Evolutionary conservation across 306 rosid genomes (phyloP).

Genomic region (Senna tora): DNA sequence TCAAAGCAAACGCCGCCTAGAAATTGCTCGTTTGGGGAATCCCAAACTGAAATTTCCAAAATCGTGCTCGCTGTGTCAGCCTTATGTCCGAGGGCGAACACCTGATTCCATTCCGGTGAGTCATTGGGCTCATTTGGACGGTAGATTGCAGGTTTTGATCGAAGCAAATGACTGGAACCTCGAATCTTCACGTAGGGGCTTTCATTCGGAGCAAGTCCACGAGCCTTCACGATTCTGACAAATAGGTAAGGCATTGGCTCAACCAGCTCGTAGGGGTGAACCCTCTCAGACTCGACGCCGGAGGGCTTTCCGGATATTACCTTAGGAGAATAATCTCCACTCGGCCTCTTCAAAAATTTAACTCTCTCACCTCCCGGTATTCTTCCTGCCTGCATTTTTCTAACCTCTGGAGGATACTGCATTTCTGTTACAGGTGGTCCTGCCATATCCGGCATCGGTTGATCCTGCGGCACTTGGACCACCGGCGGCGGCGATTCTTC

Average conservation of each 20-base stretch:
- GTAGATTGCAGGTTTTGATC: conserved; percentile 56
- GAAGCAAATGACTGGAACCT: conserved; percentile 45
- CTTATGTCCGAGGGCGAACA: conserved; percentile 61
- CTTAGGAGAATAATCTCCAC: conserved; percentile 68
- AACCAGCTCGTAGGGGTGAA: conserved; percentile 79
- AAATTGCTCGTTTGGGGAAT: conserved; percentile 60
- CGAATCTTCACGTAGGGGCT: conserved; percentile 66
- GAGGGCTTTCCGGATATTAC: conserved; percentile 52
- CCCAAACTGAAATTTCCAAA: conserved; percentile 75
- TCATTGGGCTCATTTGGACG: conserved; percentile 66
- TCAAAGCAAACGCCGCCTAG: conserved; percentile 81
- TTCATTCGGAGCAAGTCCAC: conserved; percentile 57
- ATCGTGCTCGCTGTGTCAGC: conserved; percentile 57
- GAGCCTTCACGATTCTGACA: conserved; percentile 76
- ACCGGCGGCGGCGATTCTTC: conserved; percentile 61
- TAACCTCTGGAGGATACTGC: conserved; percentile 56
- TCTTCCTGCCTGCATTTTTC: conserved; percentile 67
- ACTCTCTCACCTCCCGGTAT: conserved; percentile 57
- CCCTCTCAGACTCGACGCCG: conserved; percentile 48
- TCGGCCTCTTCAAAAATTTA: conserved; percentile 59
- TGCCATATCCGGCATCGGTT: conserved; percentile 39
- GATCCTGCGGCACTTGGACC: conserved; percentile 57
- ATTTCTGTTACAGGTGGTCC: conserved; percentile 46
- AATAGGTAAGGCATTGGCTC: conserved; percentile 92
- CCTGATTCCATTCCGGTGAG: conserved; percentile 87